Evolutionary conservation across 257 asterid species (phyloP).

Genomic region (Solanum commersonii): DNA sequence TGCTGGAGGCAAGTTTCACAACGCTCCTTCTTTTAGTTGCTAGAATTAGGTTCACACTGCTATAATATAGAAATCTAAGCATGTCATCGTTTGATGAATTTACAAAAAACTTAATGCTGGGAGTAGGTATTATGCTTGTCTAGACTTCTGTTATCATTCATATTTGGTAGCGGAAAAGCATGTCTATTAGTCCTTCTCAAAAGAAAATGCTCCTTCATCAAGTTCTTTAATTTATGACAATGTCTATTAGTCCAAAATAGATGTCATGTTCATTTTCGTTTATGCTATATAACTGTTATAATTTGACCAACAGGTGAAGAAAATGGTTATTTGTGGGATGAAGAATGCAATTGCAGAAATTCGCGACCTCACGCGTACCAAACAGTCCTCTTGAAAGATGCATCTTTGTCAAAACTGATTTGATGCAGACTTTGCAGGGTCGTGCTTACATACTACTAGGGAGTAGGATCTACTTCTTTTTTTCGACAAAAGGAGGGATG

Average conservation of each 20-base stretch:
- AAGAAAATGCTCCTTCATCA: not conserved
- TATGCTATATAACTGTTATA: not conserved
- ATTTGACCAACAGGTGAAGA: slow-evolving; percentile 53
- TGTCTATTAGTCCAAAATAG: not conserved
- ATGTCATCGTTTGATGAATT: not conserved
- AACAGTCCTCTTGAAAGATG: not conserved
- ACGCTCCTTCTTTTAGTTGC: not conserved
- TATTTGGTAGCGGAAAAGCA: not conserved
- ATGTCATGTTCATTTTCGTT: not conserved
- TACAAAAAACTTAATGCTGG: not conserved
- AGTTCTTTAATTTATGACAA: not conserved
- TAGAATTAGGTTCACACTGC: not conserved
- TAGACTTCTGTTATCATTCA: not conserved
- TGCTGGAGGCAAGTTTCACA: slow-evolving; percentile 49
- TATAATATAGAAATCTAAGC: not conserved
- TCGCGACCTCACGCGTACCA: slow-evolving; percentile 6
- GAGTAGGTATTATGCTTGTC: not conserved
- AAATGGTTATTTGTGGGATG: slow-evolving; percentile 64
- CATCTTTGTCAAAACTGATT: not conserved
- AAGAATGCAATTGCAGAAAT: slow-evolving; percentile 62
- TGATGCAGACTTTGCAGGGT: not conserved
- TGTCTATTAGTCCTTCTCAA: not conserved
- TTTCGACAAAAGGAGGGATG: not conserved
- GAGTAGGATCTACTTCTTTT: not conserved
- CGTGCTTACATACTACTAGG: not conserved